Base-by-base conservation (phyloP, 2,329 filamentous ascomycete species). In the Diaporthe sp. region DNA sequence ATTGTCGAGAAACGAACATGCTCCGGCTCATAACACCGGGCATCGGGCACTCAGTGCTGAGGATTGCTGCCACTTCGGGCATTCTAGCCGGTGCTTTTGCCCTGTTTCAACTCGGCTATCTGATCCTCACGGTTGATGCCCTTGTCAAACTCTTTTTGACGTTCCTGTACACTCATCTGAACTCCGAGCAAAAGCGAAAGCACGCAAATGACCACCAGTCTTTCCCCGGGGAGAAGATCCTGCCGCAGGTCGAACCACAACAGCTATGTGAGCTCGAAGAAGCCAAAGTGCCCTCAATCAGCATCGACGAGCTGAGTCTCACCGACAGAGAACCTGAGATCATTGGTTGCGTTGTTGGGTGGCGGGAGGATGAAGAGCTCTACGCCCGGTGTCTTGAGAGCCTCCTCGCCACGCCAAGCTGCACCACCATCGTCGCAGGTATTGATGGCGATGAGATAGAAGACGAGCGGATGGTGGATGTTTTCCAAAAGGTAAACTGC, bases 361-460 rank as follows among this genome's bases (percentile, higher is more conserved):
- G 72, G 72, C 72, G 72, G 22, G 72, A 73, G 49, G 72, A 73
- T 47, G 60, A 63, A 25, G 28, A 57, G 7, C 63, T 63, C 20
- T 73, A 68, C 31, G 9, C 15, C 9, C 49, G 63, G 3, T 73
- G 60, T 34, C 72, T 73, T 2, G 25, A 73, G 37, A 73, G 60
- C 13, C 25, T 68, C 25, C 17, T 6, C 13, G 10, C 15, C 7
- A 73, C 20, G 3, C 28, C n/a, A 3, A 57, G 51, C 39, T 73
- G 60, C 37, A 47, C 22, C 15, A 34, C 63, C 8, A n/a, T 73
- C 10, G 37, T 73, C 12, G 72, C 72, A 5, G 72, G 72, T 17
- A 73, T 73, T n/a, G 71, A 73, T 42, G 71, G 71, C 10, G 39
- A 73, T 47, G 60, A 67, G 25, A 7, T 5, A 31, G 72, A 68